Base-by-base conservation (phyloP, 257 asterid genomes). In the Striga asiatica region DNA sequence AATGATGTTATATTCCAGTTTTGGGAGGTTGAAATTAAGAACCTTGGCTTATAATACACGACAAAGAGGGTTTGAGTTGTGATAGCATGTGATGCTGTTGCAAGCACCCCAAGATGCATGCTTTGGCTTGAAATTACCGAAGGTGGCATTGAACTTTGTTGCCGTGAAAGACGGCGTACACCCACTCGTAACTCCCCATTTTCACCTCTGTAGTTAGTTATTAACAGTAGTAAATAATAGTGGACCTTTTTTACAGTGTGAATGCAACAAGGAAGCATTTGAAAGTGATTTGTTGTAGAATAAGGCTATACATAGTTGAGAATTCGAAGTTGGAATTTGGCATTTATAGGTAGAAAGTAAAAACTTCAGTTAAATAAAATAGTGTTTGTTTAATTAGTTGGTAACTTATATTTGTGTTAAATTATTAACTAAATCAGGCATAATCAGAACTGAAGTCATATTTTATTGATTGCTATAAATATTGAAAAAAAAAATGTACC, bases 21-120 rank as follows among this genome's bases (percentile, higher is more conserved):
- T 3, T 8, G 8, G 28, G 41, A 32, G 47, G 53, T 24, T 9
- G 12, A 16, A 35, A 6, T 2, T 11, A 35, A 9, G 34, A 68
- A 83, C 96, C 96, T 71, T 54, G 96, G 96, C 75, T 87, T 83
- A 78, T 83, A 87, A 61, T 67, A 83, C 21, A 87, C 92, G 34
- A 76, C 70, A 49, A 87, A 87, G 14, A 42, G 72, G 38, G 94
- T 81, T 17, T 79, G 76, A 0, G 94, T 79, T 39, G 70, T 82
- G 50, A 81, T 71, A 55, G 96, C 84, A 67, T 87, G 96, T 16
- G 83, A 83, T 8, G 92, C 96, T 24, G 96, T 81, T 2, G 94
- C 94, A 52, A 87, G 92, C 56, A 87, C 94, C 8, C 96, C 96
- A 54, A 83, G 82, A 71, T 83, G 96, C 96, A 87, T 87, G 76